Percentiles rank a stretch among this genome's conserved stretches.
phyloP scores from a whole-genome alignment of 139 green algal genomes.

The Ettlia oleoabundans region DNA sequence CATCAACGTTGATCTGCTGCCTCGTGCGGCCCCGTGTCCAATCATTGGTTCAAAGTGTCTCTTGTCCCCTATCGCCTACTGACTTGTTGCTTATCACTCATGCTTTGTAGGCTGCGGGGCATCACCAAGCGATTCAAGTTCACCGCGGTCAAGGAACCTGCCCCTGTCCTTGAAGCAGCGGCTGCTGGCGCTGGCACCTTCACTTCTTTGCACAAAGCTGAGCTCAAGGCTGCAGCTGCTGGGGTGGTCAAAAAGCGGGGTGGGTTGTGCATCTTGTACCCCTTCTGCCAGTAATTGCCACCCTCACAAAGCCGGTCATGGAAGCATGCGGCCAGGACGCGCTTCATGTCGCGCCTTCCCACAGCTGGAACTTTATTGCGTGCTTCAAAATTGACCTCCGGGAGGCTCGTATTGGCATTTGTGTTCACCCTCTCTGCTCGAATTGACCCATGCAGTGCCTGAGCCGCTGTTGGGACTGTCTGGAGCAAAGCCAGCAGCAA shows the following conservation, averaged over 20 bases:
- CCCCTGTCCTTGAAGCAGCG: not conserved
- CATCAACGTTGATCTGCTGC: too few species aligned
- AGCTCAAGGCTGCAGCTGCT: constrained; percentile 24
- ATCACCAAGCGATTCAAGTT: constrained; percentile 38
- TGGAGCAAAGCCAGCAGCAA: not conserved
- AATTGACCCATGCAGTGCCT: not conserved
- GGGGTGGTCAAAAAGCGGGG: not conserved
- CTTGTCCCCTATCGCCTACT: too few species aligned
- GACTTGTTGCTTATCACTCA: too few species aligned
- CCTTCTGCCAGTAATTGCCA: not conserved
- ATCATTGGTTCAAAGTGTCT: too few species aligned
- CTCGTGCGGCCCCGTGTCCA: too few species aligned
- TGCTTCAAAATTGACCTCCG: too few species aligned
- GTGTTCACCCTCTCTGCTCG: not conserved
- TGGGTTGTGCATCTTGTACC: not conserved
- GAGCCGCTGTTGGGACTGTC: constrained; percentile 10
- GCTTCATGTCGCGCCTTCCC: too few species aligned
- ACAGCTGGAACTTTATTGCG: too few species aligned
- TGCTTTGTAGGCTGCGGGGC: not conserved
- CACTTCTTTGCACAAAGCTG: not conserved
- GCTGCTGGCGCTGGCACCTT: not conserved
- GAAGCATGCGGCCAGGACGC: too few species aligned
- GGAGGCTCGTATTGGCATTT: too few species aligned
- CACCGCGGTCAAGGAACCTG: constrained; percentile 1
- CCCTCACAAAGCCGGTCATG: too few species aligned